Evolutionary conservation across 257 asterid species (phyloP).

Genomic region (Solanum bukasovii): DNA sequence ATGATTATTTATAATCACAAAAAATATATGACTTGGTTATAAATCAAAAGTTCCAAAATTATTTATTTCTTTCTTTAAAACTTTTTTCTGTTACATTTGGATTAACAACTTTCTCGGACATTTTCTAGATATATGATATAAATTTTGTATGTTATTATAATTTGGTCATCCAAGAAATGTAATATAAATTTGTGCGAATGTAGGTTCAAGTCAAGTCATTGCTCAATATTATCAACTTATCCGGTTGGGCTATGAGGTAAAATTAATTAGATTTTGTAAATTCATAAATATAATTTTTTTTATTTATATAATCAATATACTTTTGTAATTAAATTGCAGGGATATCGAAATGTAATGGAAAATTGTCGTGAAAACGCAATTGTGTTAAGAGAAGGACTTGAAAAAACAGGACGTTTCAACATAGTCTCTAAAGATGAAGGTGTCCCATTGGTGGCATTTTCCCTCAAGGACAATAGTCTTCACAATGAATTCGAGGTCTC

Average conservation of each 20-base stretch:
- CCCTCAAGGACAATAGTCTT: constrained; percentile 15
- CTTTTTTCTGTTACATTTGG: not conserved
- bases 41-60: not conserved
- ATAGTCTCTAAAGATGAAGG: constrained; percentile 23
- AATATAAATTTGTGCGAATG: not conserved
- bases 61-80: no score
- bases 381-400: constrained; percentile 16
- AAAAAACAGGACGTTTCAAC: constrained; percentile 20
- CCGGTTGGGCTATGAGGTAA: constrained; percentile 24
- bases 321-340: not conserved
- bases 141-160: no score
- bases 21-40: not conserved
- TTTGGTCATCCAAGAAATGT: not conserved
- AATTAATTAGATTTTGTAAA: no score
- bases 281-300: not conserved
- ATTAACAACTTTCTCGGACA: not conserved
- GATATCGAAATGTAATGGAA: constrained; percentile 22
- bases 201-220: constrained; percentile 29
- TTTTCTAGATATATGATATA: not conserved
- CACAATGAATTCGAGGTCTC: constrained; percentile 22
- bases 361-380: constrained; percentile 20
- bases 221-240: constrained; percentile 28
- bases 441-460: constrained; percentile 26
- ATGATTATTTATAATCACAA: not conserved
- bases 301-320: not conserved